Evolutionary conservation across 495 filamentous ascomycete species (phyloP), one percentile per base, ranked within the genome.

Genomic region (Rostrohypoxylon terebratum): DNA sequence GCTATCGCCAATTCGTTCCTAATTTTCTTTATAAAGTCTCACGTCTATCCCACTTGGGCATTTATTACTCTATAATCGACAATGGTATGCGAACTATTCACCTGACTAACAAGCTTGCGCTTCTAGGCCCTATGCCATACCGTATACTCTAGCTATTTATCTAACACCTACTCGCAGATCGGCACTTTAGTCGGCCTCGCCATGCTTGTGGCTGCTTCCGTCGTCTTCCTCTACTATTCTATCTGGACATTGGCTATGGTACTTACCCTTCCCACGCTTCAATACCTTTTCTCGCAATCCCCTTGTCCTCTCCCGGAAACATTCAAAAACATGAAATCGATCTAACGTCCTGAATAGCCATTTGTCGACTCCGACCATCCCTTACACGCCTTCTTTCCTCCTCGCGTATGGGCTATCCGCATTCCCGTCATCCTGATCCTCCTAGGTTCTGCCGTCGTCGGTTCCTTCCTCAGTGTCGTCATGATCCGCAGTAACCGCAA

Each of bases 401-500:
- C 96, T 3, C 94, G 96, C 76, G 95, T 97, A 71, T 99, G 96
- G 96, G 96, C 96, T 58, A 97, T 99, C 77, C 94, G 96, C 77
- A 94, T 99, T 77, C 96, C 96, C 64, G 94, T 99, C 73, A 97
- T 98, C 78, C 90, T 98, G 57, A 90, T 97, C 59, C 89, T 99
- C 16, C 86, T 98, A 68, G 96, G 92, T 47, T 94, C 89, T 25
- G 94, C 96, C 42, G 94, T 99, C 73, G 95, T 99, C 38, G 96
- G 96, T 42, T 96, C 92, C 60, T 98, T 99, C 84, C 86, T 99
- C 75, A 90, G 92, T 74, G 90, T 98, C 75, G 95, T 98, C 74
- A 99, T 99, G 96, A 98, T 99, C 83, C 90, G 94, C 79, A 97
- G 94, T 86, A 98, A 97, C 86, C 86, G 92, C 80, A 97, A 97